Conservation (phyloP, 2,329 filamentous ascomycete genomes). For the Leptographium radiaticola region DNA sequence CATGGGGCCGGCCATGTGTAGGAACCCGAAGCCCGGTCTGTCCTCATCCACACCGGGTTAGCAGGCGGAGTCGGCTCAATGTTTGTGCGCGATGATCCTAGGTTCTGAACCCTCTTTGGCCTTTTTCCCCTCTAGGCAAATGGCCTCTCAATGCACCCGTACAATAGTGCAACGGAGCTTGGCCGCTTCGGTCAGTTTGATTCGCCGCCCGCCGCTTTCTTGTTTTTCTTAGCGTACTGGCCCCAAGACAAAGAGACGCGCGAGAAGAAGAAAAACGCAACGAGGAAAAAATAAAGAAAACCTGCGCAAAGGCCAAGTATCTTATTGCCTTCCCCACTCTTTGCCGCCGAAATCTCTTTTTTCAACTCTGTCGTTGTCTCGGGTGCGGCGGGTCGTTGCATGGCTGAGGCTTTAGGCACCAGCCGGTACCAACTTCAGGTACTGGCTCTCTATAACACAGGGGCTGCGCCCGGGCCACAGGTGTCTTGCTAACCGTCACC, state of each 20-base stretch:
- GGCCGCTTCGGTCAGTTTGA: background rate
- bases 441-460: background rate
- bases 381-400: background rate
- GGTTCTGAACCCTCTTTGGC: background rate
- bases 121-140: background rate
- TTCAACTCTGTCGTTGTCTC: background rate
- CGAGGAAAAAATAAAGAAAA: background rate
- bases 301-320: too few relatives aligned
- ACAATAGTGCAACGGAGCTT: background rate
- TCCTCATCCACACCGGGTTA: too few relatives aligned
- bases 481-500: too few relatives aligned
- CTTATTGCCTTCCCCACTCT: background rate
- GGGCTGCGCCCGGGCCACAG: too few relatives aligned
- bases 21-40: too few relatives aligned
- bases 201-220: background rate
- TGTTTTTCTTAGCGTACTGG: background rate
- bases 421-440: background rate
- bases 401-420: background rate
- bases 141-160: too few relatives aligned
- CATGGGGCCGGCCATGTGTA: too few relatives aligned
- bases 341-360: background rate
- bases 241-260: background rate
- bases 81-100: too few relatives aligned
- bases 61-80: too few relatives aligned
- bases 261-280: background rate